Percentiles rank a stretch among this genome's conserved stretches.
Evolutionary conservation across 2,329 filamentous ascomycete genomes (phyloP).

Genomic region (Epichloe festucae): DNA sequence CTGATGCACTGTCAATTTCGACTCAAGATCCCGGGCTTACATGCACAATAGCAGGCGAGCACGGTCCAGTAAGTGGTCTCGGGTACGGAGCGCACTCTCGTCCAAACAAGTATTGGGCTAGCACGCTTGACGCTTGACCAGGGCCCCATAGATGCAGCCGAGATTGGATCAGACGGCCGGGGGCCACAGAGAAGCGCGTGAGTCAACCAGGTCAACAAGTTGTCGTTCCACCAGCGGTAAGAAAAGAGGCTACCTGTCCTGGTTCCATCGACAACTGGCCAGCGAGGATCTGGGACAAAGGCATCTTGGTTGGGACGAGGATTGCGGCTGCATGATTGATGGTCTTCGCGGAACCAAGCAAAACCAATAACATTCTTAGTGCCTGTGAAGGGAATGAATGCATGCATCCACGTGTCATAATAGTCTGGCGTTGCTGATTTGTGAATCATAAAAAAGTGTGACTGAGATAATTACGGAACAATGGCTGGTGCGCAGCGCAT

Average conservation of each 20-base stretch:
- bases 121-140: neutral
- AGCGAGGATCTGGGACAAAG: too few relatives aligned
- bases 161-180: conserved; percentile 2
- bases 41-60: neutral
- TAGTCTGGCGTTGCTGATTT: too few relatives aligned
- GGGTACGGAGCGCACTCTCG: neutral
- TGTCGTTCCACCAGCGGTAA: neutral
- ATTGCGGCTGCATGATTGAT: too few relatives aligned
- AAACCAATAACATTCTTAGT: too few relatives aligned
- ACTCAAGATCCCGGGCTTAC: neutral
- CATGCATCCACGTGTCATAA: too few relatives aligned
- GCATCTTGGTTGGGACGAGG: too few relatives aligned
- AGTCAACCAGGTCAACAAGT: neutral
- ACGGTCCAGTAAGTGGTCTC: neutral
- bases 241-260: neutral
- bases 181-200: neutral
- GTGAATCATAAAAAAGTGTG: too few relatives aligned
- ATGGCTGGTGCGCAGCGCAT: too few relatives aligned
- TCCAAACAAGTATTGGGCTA: neutral
- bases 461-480: too few relatives aligned
- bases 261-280: too few relatives aligned
- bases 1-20: neutral
- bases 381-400: too few relatives aligned
- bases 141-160: neutral
- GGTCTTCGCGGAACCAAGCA: too few relatives aligned